Percentiles rank a stretch among this genome's conserved stretches.
Conservation (phyloP, 2,329 filamentous ascomycete genomes). For the Calcarisporium arbuscula region DNA sequence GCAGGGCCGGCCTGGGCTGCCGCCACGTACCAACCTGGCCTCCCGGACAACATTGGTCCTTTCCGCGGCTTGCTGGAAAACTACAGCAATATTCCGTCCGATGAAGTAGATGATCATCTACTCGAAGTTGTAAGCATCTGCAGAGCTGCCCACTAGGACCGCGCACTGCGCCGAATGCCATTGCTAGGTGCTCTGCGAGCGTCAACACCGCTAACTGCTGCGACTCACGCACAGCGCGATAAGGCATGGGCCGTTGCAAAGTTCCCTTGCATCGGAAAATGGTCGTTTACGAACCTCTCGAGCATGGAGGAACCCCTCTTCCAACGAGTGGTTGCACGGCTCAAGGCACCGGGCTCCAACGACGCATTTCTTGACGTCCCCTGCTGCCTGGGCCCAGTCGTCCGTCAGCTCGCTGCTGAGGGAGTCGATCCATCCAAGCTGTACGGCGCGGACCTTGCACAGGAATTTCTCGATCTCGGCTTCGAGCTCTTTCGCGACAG, state of each 20-base stretch:
- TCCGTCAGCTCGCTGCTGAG: conserved; percentile 31
- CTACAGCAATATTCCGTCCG: background rate
- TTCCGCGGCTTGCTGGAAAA: background rate
- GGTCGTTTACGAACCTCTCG: conserved; percentile 26
- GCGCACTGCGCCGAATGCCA: no score
- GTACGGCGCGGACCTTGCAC: conserved; percentile 32
- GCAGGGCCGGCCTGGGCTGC: no score
- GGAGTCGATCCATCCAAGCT: conserved; percentile 33
- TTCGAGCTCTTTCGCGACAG: conserved; percentile 52
- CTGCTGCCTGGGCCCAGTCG: conserved; percentile 32
- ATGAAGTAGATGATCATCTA: background rate
- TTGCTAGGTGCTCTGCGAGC: no score
- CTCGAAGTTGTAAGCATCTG: no score
- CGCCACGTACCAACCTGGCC: no score
- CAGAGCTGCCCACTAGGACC: no score
- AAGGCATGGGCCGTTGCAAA: conserved; percentile 26
- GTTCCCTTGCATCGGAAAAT: conserved; percentile 27
- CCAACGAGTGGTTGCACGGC: no score
- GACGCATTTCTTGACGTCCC: conserved; percentile 29
- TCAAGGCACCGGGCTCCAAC: background rate
- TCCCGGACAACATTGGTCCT: background rate
- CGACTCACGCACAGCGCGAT: conserved; percentile 19
- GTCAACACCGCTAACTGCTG: background rate
- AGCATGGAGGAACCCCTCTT: conserved; percentile 14
- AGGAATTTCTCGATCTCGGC: conserved; percentile 37